Conservation (phyloP, 2,329 filamentous ascomycete species). For the Colletotrichum chlorophyti region DNA sequence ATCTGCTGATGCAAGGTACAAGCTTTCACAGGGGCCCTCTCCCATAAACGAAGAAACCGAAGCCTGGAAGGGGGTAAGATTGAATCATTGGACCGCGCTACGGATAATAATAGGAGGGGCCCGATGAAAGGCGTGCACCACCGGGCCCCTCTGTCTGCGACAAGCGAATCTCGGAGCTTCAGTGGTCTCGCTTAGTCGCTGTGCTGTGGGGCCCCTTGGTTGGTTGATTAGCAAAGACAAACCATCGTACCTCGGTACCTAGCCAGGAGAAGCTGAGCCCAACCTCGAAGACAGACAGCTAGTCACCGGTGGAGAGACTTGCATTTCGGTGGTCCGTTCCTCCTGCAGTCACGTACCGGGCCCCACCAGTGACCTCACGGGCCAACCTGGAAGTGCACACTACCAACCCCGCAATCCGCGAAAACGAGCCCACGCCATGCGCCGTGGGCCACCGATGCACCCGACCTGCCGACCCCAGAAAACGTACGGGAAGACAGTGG, state of each 20-base stretch:
- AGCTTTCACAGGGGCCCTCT: slow-evolving; percentile 26
- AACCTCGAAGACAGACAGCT: too few species aligned
- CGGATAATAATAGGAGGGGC: neutral
- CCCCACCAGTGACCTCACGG: slow-evolving; percentile 28
- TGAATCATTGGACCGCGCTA: slow-evolving; percentile 13
- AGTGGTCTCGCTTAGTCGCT: slow-evolving; percentile 4
- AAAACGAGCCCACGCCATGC: slow-evolving; percentile 23
- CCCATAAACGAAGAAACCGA: too few species aligned
- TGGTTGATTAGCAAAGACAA: too few species aligned
- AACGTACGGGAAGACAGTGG: slow-evolving; percentile 30
- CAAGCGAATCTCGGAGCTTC: too few species aligned
- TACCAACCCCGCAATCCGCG: slow-evolving; percentile 36
- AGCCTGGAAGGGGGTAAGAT: slow-evolving; percentile 16
- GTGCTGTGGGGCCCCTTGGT: neutral
- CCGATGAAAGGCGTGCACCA: neutral
- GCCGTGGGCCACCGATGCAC: slow-evolving; percentile 28
- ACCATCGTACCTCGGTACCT: too few species aligned
- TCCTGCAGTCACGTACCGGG: slow-evolving; percentile 24
- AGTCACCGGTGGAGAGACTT: slow-evolving; percentile 18
- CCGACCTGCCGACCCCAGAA: slow-evolving; percentile 39
- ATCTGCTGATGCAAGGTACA: slow-evolving; percentile 30
- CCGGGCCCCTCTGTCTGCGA: too few species aligned
- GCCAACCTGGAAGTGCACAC: too few species aligned
- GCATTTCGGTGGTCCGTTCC: slow-evolving; percentile 8
- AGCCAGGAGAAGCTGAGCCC: too few species aligned